Base-by-base conservation (phyloP, 495 filamentous ascomycete genomes). In the Lophium mytilinum region DNA sequence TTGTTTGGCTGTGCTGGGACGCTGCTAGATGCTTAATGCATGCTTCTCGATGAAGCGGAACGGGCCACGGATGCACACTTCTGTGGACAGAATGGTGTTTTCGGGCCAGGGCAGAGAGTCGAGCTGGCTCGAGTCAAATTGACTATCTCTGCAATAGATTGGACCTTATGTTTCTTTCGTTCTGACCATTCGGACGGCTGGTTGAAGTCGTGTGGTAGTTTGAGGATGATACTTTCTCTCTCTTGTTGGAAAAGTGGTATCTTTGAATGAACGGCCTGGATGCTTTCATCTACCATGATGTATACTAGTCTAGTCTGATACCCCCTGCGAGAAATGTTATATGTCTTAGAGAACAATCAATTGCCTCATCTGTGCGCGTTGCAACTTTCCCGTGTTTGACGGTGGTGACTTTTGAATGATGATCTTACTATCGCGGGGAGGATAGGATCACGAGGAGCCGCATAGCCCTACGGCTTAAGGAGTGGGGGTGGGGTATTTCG, bases 241-340 rank as follows among this genome's bases (percentile, higher is more conserved):
- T 30, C 24, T 30, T 30, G 24, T 30, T 30, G 24, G 24, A 30
- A 30, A 30, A 2, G 24, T 48, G 15, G 21, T n/a, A 12, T 33
- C 15, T n/a, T 48, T 48, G 45, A 48, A 48, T 48, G 45, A 48
- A 48, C 45, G 19, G 45, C 45, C 45, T 48, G 45, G 45, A 48
- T 9, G 45, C 14, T 48, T 48, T 48, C 17, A 48, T 48, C 33
- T 24, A 48, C 15, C 10, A 30, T 48, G 45, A 30, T 48, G 45
- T 18, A 48, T 24, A 24, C 18, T 48, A 48, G 14, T 24, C 33
- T 48, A 48, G 45, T 24, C 45, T 48, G 45, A 48, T 48, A 48
- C 45, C 45, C 41, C 15, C 21, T 14, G 12, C 9, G 8, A 48
- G 15, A 48, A 9, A 48, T 21, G 10, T 8, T 10, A 3, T 30